Evolutionary conservation across 2,329 filamentous ascomycete species (phyloP).

Genomic region (Monosporascus sp.): DNA sequence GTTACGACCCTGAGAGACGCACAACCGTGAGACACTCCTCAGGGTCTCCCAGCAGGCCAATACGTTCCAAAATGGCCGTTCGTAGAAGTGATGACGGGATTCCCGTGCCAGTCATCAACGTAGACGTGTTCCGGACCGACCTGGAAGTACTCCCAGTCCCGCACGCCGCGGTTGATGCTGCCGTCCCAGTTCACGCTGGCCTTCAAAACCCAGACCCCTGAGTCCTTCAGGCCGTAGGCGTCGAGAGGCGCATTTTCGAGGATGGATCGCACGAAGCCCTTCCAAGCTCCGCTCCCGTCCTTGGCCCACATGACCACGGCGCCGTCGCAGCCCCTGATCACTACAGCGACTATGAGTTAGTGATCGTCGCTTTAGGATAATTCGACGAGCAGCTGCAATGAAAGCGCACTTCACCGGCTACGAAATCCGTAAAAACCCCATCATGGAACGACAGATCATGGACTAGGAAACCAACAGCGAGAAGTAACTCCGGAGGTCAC

Average conservation of each 20-base stretch:
- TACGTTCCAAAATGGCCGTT: constrained; percentile 7
- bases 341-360: too few species aligned
- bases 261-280: constrained; percentile 17
- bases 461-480: too few species aligned
- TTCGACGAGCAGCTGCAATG: too few species aligned
- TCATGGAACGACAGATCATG: too few species aligned
- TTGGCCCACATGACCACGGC: constrained; percentile 13
- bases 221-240: background rate
- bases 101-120: constrained; percentile 14
- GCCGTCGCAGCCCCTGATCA: constrained; percentile 25
- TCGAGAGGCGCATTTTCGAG: background rate
- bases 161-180: background rate
- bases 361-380: too few species aligned
- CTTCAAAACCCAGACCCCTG: background rate
- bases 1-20: background rate
- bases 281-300: constrained; percentile 17
- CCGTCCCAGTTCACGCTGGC: constrained; percentile 4
- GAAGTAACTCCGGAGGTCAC: too few species aligned
- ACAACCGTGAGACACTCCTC: background rate
- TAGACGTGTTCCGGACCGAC: constrained; percentile 9
- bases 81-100: constrained; percentile 11
- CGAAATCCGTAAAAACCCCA: too few species aligned
- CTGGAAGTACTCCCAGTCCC: constrained; percentile 7
- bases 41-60: background rate
- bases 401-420: too few species aligned